Conservation (phyloP, 1,139 yeast species). For the Wickerhamiella infanticola region DNA sequence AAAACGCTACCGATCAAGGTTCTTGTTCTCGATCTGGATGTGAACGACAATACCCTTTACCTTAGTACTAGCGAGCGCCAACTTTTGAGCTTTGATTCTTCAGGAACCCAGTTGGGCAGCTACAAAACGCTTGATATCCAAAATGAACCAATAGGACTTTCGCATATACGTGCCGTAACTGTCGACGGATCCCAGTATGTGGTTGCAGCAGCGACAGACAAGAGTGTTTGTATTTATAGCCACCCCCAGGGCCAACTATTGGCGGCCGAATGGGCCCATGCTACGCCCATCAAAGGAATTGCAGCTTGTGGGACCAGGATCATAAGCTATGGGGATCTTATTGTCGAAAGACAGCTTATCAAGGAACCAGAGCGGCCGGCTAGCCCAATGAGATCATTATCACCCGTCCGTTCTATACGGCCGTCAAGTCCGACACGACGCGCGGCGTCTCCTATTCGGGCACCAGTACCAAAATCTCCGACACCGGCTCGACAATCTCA, state of each 20-base stretch:
- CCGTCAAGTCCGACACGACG: conserved; percentile 1
- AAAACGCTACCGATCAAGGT: conserved; percentile 36
- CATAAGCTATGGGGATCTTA: background rate
- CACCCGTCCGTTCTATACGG: background rate
- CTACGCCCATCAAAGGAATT: conserved; percentile 35
- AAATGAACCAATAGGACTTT: conserved; percentile 18
- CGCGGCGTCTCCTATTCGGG: background rate
- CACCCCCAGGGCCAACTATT: conserved; percentile 32
- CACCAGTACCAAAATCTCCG: too few relatives aligned
- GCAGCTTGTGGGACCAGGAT: background rate
- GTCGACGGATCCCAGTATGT: conserved; percentile 20
- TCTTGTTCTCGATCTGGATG: conserved; percentile 23
- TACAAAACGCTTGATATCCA: conserved; percentile 27
- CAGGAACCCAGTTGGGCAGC: conserved; percentile 27
- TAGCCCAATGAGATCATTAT: background rate
- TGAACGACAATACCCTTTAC: conserved; percentile 22
- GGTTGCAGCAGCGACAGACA: conserved; percentile 39
- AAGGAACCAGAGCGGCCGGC: background rate
- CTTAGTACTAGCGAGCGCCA: conserved; percentile 41
- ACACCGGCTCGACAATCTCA: too few relatives aligned
- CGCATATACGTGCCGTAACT: conserved; percentile 15
- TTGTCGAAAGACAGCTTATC: background rate
- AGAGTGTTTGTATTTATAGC: conserved; percentile 38
- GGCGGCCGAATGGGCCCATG: conserved; percentile 49
- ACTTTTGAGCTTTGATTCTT: conserved; percentile 29